Evolutionary conservation across 1,284 basidiomycete species (phyloP).

Genomic region (Ustilago curta): DNA sequence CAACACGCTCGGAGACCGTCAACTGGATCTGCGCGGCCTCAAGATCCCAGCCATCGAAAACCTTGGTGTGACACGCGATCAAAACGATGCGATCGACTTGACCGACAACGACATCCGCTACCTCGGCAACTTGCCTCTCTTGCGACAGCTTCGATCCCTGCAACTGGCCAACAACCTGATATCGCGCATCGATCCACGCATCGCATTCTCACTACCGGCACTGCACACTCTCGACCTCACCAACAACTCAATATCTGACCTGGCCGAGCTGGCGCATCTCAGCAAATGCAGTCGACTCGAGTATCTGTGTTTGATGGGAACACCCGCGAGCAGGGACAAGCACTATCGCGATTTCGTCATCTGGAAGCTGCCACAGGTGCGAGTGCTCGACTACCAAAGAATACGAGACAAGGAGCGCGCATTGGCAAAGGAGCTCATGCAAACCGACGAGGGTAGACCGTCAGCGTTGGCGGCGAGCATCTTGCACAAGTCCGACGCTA

Average conservation of each 20-base stretch:
- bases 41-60: slow-evolving; percentile 99
- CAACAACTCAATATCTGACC: slow-evolving; percentile 73
- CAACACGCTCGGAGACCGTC: slow-evolving; percentile 91
- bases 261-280: slow-evolving; percentile 87
- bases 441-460: slow-evolving; percentile 56
- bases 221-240: slow-evolving; percentile 76
- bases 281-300: slow-evolving; percentile 82
- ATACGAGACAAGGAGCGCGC: slow-evolving; percentile 81
- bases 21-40: slow-evolving; percentile 76
- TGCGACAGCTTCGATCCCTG: slow-evolving; percentile 82
- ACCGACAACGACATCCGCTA: slow-evolving; percentile 93
- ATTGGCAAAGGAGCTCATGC: slow-evolving; percentile 57
- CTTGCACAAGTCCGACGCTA: slow-evolving; percentile 77
- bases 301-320: slow-evolving; percentile 86
- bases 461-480: slow-evolving; percentile 71
- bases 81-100: slow-evolving; percentile 92
- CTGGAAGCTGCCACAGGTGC: slow-evolving; percentile 75
- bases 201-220: slow-evolving; percentile 85
- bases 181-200: slow-evolving; percentile 81
- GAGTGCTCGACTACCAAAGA: slow-evolving; percentile 95
- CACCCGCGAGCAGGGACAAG: slow-evolving; percentile 90
- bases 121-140: slow-evolving; percentile 85
- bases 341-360: slow-evolving; percentile 91
- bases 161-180: slow-evolving; percentile 89
- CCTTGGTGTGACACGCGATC: slow-evolving; percentile 96